These are phyloP conservation scores for Yarrowia galli DNA, from an alignment of 1,139 yeast species.

Conservation along the genomic window DNA sequence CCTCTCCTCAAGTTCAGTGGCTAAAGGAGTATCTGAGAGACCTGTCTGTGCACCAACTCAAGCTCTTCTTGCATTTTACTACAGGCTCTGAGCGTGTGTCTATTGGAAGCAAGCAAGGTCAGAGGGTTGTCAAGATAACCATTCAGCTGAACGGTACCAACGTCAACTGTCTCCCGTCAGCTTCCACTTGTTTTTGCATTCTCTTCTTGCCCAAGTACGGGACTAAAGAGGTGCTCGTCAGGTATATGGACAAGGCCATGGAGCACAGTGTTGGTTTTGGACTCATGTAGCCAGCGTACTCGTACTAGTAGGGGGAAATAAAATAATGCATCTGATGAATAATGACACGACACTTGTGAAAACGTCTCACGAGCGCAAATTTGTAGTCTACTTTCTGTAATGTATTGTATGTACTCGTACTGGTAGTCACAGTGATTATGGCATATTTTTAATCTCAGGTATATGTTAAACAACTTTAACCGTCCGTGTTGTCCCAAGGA, in stretches of 20 bases:
- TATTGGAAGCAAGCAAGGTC: conserved; percentile 43
- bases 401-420: too few species aligned
- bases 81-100: conserved; percentile 48
- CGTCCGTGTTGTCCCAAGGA: neutral
- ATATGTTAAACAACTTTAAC: too few species aligned
- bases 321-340: too few species aligned
- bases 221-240: conserved; percentile 41
- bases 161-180: conserved; percentile 44
- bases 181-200: conserved; percentile 47
- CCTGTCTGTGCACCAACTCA: conserved; percentile 43
- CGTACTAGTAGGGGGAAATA: too few species aligned
- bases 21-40: conserved; percentile 42
- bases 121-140: conserved; percentile 41
- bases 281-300: conserved; percentile 42
- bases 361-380: too few species aligned
- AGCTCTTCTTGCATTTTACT: conserved; percentile 46
- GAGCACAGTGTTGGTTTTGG: conserved; percentile 49
- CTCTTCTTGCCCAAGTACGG: conserved; percentile 46
- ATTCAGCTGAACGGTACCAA: conserved; percentile 45
- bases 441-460: too few species aligned
- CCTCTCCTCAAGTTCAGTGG: conserved; percentile 42
- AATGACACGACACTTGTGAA: too few species aligned
- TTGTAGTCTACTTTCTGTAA: too few species aligned
- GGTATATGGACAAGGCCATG: conserved; percentile 44
- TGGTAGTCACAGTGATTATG: too few species aligned